Base-by-base conservation (phyloP, 345 rosid genomes). In the Pugionium dolabratum region DNA sequence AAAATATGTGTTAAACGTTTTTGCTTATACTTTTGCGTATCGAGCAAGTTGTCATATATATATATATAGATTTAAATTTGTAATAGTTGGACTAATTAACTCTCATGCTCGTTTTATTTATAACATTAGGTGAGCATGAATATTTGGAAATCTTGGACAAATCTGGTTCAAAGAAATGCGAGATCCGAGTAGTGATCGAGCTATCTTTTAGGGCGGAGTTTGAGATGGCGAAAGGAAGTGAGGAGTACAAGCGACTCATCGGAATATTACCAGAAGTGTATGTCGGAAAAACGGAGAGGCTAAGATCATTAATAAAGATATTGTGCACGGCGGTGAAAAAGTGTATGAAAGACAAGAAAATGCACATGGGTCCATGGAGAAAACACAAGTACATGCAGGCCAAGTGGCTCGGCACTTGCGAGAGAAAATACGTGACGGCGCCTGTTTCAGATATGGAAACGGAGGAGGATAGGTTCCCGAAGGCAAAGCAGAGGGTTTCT, bases 351-450 rank as follows among this genome's bases (percentile, higher is more conserved):
- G 96, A 94, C 76, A 85, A 81, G 77, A 84, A 86, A 51, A 85
- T 90, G 85, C 91, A 94, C 54, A 42, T 94, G 77, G 96, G 87
- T n/a, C 99, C 99, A 2, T 90, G 97, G 97, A 86, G 99, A 71
- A 94, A 84, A 81, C 84, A 85, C 28, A 88, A 83, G 78, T 94
- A 88, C 66, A 83, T 94, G 96, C 90, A 86, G 41, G 92, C 96
- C 2, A 94, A 94, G 67, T 94, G 99, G 99, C 36, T 84, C 0
- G 90, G 97, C 4, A 71, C 79, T 1, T 76, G 79, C 47, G 81
- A 85, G 54, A 81, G 61, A 44, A 73, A 66, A 46, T 31, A 67
- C 0, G 6, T 52, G 57, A 45, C 54, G 32, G 31, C 56, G 26
- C 18, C 18, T 18, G 51, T 72, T 10, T 29, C 60, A 1, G 76